phyloP scores from a whole-genome alignment of 129 eudicot genomes.

The Heracleum sosnowskyi region DNA sequence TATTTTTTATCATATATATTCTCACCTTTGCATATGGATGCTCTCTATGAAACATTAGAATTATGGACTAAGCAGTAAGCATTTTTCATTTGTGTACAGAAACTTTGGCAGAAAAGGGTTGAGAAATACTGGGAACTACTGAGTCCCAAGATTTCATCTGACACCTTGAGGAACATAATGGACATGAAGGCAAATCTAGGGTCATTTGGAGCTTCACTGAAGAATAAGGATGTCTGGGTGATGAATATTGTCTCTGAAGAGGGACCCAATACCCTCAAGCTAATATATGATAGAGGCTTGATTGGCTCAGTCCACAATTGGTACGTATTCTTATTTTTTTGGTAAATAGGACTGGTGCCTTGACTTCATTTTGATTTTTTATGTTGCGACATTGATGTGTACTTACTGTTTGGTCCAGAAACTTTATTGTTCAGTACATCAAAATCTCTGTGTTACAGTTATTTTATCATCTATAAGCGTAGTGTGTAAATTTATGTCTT shows the following conservation, averaged over 20 bases:
- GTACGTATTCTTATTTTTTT: conserved; percentile 36
- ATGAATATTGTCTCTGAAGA: conserved; percentile 92
- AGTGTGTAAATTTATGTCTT: no score
- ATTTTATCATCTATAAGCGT: background rate
- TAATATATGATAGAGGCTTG: conserved; percentile 88
- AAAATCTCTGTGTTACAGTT: no score
- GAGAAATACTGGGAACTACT: conserved; percentile 79
- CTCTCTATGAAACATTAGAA: background rate
- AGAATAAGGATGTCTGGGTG: conserved; percentile 90
- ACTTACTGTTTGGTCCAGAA: background rate
- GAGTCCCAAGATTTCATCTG: conserved; percentile 64
- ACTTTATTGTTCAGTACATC: no score
- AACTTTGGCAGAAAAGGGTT: conserved; percentile 73
- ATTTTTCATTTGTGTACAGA: conserved; percentile 32
- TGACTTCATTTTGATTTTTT: background rate
- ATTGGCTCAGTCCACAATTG: conserved; percentile 85
- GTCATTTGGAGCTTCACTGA: conserved; percentile 95
- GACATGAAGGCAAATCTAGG: conserved; percentile 97
- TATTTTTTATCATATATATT: background rate
- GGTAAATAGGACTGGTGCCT: background rate
- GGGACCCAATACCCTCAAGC: conserved; percentile 92
- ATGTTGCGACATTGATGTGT: background rate
- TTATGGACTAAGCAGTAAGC: background rate
- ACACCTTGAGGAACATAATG: conserved; percentile 86
- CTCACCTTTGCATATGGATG: background rate